Base-by-base conservation (phyloP, 805 yeast genomes). In the Teunomyces lycoperdinae region DNA sequence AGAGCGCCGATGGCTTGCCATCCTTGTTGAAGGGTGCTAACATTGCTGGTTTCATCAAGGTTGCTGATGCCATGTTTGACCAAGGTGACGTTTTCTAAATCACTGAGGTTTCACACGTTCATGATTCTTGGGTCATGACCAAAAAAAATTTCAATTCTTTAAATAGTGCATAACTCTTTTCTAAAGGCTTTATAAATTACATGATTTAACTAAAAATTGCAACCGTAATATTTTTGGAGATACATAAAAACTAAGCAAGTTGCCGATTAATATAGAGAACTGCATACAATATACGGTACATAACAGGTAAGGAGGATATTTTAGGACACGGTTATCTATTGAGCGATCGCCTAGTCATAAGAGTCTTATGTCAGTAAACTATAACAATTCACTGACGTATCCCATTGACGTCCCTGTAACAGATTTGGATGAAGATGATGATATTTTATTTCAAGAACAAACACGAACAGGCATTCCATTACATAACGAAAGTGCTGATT, bases 31-130 rank as follows among this genome's bases (percentile, higher is more conserved):
- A 89, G 81, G 99, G 99, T 79, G 98, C 98, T 64, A 92, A 92
- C 85, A 85, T 92, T 78, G 97, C 98, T 58, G 97, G 97, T 74
- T 92, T 92, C 84, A 83, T 91, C 70, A 92, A 92, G 83, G 99
- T 92, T 64, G 97, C 96, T 60, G 94, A 88, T 61, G 98, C 97
- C 63, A 92, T 92, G 99, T 85, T 87, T 68, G 96, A 80, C 80
- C 96, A 89, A 73, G 99, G 98, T 78, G 97, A 92, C 61, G 83
- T 75, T 43, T 76, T 62, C 53, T 74, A 72, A 63, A 14, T 38
- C 13, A 35, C 39, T 13, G n/a, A 13, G 6, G 20, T 5, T 35
- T 35, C 40, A 10, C 24, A 47, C 32, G 26, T 35, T 16, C 33
- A 20, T 6, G 17, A 14, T 14, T 32, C 36, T 9, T 9, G 26